Evolutionary conservation across 1,284 basidiomycete species (phyloP).

Genomic region (Malassezia psittaci): DNA sequence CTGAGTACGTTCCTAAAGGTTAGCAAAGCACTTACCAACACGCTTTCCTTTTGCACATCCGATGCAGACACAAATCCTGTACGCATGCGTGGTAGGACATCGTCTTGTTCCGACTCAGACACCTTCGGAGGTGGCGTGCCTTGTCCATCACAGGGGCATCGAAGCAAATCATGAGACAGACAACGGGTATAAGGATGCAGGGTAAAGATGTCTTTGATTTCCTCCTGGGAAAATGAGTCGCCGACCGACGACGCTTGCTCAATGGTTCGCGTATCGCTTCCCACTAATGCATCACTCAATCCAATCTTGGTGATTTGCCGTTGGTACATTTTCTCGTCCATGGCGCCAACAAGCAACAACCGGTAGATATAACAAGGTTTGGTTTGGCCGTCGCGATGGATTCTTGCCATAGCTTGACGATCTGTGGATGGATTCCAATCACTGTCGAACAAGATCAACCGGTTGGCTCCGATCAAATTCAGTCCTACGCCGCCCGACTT

Average conservation of each 20-base stretch:
- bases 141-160: slow-evolving; percentile 38
- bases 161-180: slow-evolving; percentile 66
- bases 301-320: slow-evolving; percentile 93
- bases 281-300: slow-evolving; percentile 55
- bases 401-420: slow-evolving; percentile 92
- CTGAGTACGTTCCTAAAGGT: slow-evolving; percentile 1
- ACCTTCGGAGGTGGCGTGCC: slow-evolving; percentile 13
- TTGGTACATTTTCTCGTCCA: slow-evolving; percentile 52
- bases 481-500: slow-evolving; percentile 98
- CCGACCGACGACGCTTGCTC: slow-evolving; percentile 12
- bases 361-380: slow-evolving; percentile 79
- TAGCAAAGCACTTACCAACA: background rate
- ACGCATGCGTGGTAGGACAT: background rate
- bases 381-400: slow-evolving; percentile 74
- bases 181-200: slow-evolving; percentile 69
- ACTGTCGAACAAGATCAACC: slow-evolving; percentile 71
- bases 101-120: slow-evolving; percentile 6
- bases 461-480: slow-evolving; percentile 93
- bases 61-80: slow-evolving; percentile 15
- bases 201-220: slow-evolving; percentile 69
- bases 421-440: slow-evolving; percentile 88
- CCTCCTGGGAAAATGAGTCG: slow-evolving; percentile 34
- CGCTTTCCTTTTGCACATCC: background rate
- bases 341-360: slow-evolving; percentile 54
- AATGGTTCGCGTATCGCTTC: slow-evolving; percentile 27